Conservation (phyloP, 768 basidiomycete species). For the Mrakia gelida region DNA sequence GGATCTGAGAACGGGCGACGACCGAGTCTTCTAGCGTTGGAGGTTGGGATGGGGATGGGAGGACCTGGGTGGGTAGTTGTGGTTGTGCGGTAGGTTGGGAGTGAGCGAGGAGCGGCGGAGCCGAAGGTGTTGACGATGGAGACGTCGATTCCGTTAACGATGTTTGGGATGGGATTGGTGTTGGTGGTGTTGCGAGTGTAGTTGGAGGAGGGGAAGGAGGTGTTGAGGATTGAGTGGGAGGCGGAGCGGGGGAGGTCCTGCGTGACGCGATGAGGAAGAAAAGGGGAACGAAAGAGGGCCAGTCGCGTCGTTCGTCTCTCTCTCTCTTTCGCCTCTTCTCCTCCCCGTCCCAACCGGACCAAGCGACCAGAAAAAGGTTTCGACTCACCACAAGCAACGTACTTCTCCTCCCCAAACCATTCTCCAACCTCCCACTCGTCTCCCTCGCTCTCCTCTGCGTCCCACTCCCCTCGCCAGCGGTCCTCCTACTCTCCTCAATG, state of each 20-base stretch:
- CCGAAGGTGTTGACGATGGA: too few relatives aligned
- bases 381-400: neutral
- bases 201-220: neutral
- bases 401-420: neutral
- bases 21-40: too few relatives aligned
- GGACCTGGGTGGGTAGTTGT: too few relatives aligned
- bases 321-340: neutral
- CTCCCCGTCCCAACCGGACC: too few relatives aligned
- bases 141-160: neutral
- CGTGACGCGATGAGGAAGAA: neutral
- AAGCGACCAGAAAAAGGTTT: too few relatives aligned
- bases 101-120: too few relatives aligned
- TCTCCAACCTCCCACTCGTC: neutral
- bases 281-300: neutral
- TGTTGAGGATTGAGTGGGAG: neutral
- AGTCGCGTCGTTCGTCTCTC: neutral
- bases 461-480: neutral
- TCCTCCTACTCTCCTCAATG: neutral
- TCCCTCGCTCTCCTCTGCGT: neutral
- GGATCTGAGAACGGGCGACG: too few relatives aligned
- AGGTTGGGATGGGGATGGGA: too few relatives aligned
- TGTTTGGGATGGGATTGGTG: neutral
- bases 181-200: neutral
- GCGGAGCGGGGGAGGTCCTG: neutral
- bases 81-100: too few relatives aligned